A percentile compares a stretch with the other conserved stretches of the same genome.
phyloP scores from a whole-genome alignment of 495 filamentous ascomycete species.

The Penicillium manginii region DNA sequence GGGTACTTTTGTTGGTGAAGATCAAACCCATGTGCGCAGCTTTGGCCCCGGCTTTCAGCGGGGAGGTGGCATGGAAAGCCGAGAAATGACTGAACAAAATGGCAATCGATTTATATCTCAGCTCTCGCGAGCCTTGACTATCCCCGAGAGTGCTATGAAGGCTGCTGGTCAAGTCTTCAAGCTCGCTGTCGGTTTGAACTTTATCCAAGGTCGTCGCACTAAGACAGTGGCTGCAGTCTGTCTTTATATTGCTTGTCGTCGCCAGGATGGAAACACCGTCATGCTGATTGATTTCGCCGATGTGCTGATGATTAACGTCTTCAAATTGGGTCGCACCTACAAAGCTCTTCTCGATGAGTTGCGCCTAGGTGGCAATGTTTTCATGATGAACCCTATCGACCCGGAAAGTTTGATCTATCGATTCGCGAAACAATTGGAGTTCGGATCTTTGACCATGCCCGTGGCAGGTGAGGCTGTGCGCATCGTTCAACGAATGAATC shows the following conservation, averaged over 20 bases:
- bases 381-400: constrained; percentile 62
- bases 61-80: constrained; percentile 60
- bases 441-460: constrained; percentile 71
- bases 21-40: constrained; percentile 69
- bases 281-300: constrained; percentile 98
- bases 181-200: constrained; percentile 72
- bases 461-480: constrained; percentile 85
- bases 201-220: constrained; percentile 86
- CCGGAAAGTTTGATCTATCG: constrained; percentile 87
- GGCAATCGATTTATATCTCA: constrained; percentile 57
- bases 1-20: constrained; percentile 82
- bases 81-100: constrained; percentile 73
- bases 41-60: constrained; percentile 60
- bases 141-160: constrained; percentile 62
- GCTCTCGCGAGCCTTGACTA: constrained; percentile 52
- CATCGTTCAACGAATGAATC: constrained; percentile 87
- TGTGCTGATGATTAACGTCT: constrained; percentile 81
- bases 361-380: constrained; percentile 53
- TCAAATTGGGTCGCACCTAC: constrained; percentile 82
- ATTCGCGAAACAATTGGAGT: constrained; percentile 88
- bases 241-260: constrained; percentile 84
- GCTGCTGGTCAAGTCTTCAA: constrained; percentile 74
- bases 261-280: constrained; percentile 58
- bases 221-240: constrained; percentile 82
- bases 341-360: constrained; percentile 74